Conservation (phyloP, 768 basidiomycete genomes). For the Rossbeevera mucosa region DNA sequence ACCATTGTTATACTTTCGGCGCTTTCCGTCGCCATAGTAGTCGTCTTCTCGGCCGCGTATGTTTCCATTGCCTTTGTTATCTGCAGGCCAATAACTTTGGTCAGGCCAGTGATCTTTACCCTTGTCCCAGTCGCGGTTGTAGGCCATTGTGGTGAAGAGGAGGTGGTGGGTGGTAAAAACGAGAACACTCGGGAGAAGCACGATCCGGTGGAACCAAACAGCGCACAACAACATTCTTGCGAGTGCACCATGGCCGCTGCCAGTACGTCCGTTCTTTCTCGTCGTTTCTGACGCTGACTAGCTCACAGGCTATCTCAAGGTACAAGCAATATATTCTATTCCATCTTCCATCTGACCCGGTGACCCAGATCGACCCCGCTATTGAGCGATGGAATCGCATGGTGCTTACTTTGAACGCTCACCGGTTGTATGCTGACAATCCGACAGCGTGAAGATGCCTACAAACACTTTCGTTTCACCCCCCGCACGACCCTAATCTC, state of each 20-base stretch:
- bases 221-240: conserved; percentile 25
- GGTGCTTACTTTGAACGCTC: conserved; percentile 35
- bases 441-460: conserved; percentile 74
- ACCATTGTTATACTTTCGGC: conserved; percentile 74
- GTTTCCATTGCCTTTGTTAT: conserved; percentile 35
- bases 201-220: conserved; percentile 24
- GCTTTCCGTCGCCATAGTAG: conserved; percentile 64
- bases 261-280: conserved; percentile 37
- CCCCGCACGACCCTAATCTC: conserved; percentile 56
- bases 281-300: conserved; percentile 10
- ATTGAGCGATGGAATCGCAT: conserved; percentile 60
- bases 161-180: conserved; percentile 19
- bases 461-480: conserved; percentile 80
- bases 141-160: conserved; percentile 46
- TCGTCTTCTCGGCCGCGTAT: conserved; percentile 64
- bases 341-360: neutral
- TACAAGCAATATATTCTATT: conserved; percentile 16
- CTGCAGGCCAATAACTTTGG: conserved; percentile 37
- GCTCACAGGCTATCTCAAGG: conserved; percentile 54
- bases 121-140: conserved; percentile 85
- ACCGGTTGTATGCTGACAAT: neutral
- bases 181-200: conserved; percentile 10
- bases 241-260: conserved; percentile 53
- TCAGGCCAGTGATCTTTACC: conserved; percentile 64
- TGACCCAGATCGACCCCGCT: conserved; percentile 46